These are phyloP conservation scores for Wickerhamomyces hampshirensis DNA, from an alignment of 805 yeast genomes.

Conservation along the genomic window DNA sequence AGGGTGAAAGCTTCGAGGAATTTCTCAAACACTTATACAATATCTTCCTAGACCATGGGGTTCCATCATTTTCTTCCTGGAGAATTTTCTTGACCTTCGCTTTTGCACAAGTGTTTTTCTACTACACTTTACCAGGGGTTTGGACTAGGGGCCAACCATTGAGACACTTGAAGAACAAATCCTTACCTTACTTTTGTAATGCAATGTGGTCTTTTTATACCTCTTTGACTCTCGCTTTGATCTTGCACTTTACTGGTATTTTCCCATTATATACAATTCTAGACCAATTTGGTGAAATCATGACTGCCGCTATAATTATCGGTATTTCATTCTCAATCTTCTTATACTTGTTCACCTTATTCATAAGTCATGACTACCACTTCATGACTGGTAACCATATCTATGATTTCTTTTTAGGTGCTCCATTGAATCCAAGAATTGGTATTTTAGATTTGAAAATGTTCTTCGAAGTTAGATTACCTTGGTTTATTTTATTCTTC, in stretches of 20 bases:
- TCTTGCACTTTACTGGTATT: constrained; percentile 66
- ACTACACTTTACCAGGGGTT: constrained; percentile 84
- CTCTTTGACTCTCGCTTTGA: constrained; percentile 51
- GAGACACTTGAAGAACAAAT: constrained; percentile 70
- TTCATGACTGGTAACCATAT: constrained; percentile 87
- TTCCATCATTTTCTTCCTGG: constrained; percentile 62
- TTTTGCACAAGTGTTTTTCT: constrained; percentile 63
- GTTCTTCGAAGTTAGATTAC: constrained; percentile 96
- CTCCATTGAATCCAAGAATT: constrained; percentile 92
- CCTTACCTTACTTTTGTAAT: constrained; percentile 89
- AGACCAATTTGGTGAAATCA: constrained; percentile 84
- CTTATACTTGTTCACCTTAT: constrained; percentile 65
- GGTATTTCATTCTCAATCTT: constrained; percentile 68
- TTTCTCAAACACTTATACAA: constrained; percentile 43
- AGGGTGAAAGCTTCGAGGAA: constrained; percentile 40
- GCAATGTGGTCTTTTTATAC: constrained; percentile 83
- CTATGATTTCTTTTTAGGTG: constrained; percentile 95
- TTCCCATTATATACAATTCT: constrained; percentile 72
- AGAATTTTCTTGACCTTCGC: constrained; percentile 67
- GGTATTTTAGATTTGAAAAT: constrained; percentile 91
- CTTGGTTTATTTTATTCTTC: constrained; percentile 90
- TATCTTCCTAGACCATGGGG: constrained; percentile 45
- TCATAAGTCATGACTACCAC: constrained; percentile 70
- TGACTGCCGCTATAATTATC: constrained; percentile 82
- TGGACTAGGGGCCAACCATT: constrained; percentile 96